Percentiles rank a stretch among this genome's conserved stretches.
Evolutionary conservation across 192 early-diverging fungal species (phyloP).

Genomic region (Coemansia erecta): DNA sequence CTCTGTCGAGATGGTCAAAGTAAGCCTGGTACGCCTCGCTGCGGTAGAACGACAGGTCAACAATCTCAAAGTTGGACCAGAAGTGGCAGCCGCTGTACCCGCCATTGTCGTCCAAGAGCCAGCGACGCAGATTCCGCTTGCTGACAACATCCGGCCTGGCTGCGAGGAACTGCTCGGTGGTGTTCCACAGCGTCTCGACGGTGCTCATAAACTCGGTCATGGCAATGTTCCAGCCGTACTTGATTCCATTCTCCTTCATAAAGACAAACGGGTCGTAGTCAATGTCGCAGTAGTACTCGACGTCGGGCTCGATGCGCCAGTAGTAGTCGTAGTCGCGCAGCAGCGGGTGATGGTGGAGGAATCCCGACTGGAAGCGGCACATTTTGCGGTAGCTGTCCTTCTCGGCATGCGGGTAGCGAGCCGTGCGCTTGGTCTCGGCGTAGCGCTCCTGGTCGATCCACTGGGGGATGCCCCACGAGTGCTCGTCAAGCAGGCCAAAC

Average conservation of each 20-base stretch:
- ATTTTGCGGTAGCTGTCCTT: slow-evolving; percentile 40
- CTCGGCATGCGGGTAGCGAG: slow-evolving; percentile 31
- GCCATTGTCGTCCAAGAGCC: slow-evolving; percentile 30
- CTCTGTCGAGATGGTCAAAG: slow-evolving; percentile 70
- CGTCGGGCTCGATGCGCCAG: slow-evolving; percentile 54
- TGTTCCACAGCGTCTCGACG: slow-evolving; percentile 39
- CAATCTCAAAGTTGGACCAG: slow-evolving; percentile 92
- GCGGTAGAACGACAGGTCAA: slow-evolving; percentile 67
- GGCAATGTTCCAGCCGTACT: slow-evolving; percentile 42
- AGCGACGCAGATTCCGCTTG: slow-evolving; percentile 24
- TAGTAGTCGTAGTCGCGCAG: slow-evolving; percentile 44
- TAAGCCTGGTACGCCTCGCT: slow-evolving; percentile 57
- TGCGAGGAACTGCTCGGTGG: slow-evolving; percentile 18
- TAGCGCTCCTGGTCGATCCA: slow-evolving; percentile 45
- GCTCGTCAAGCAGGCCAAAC: slow-evolving; percentile 39
- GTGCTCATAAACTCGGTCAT: slow-evolving; percentile 33
- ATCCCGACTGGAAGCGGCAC: slow-evolving; percentile 46
- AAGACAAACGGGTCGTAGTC: slow-evolving; percentile 45
- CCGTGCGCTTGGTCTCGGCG: slow-evolving; percentile 10
- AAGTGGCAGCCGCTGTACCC: slow-evolving; percentile 69
- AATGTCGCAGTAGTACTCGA: slow-evolving; percentile 49
- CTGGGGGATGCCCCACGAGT: slow-evolving; percentile 42
- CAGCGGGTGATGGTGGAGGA: slow-evolving; percentile 37
- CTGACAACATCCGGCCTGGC: slow-evolving; percentile 26
- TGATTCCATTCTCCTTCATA: slow-evolving; percentile 35